Conservation (phyloP, 2,329 filamentous ascomycete species). For the Lasiodiplodia theobromae region DNA sequence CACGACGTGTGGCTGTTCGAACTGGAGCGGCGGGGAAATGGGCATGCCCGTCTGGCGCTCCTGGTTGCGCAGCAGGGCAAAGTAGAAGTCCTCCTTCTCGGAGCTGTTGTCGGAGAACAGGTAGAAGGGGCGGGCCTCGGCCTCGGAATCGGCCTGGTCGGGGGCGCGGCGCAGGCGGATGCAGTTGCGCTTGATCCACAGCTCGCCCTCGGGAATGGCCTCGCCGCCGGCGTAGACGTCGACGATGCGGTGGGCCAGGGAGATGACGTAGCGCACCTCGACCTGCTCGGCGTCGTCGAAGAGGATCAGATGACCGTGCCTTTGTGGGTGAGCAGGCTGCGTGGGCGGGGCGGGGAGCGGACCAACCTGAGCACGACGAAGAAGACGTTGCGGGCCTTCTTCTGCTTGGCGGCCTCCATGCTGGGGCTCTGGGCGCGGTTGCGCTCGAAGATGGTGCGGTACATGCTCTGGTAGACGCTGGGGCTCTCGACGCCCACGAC, state of each 20-base stretch:
- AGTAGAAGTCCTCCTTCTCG: conserved; percentile 98
- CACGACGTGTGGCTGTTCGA: conserved; percentile 86
- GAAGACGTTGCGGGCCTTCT: conserved; percentile 83
- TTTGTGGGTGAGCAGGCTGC: conserved; percentile 45
- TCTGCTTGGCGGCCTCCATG: conserved; percentile 56
- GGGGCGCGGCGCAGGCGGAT: conserved; percentile 76
- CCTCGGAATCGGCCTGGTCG: conserved; percentile 58
- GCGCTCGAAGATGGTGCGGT: conserved; percentile 91
- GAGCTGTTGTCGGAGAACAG: conserved; percentile 95
- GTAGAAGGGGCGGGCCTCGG: conserved; percentile 84
- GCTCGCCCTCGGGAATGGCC: conserved; percentile 83
- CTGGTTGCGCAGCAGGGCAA: conserved; percentile 85
- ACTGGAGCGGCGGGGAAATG: conserved; percentile 72
- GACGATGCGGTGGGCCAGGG: conserved; percentile 84
- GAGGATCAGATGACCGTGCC: conserved; percentile 94
- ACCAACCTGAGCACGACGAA: conserved; percentile 85
- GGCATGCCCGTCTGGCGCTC: conserved; percentile 69
- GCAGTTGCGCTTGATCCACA: conserved; percentile 95
- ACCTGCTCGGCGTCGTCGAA: conserved; percentile 96
- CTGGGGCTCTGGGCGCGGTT: conserved; percentile 64
- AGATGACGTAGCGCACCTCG: conserved; percentile 95
- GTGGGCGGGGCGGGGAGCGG: background rate
- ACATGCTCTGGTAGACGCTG: conserved; percentile 98
- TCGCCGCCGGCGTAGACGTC: conserved; percentile 84
- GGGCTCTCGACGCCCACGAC: conserved; percentile 81